Evolutionary conservation across 768 basidiomycete species (phyloP).

Genomic region (Boletus fagicola): DNA sequence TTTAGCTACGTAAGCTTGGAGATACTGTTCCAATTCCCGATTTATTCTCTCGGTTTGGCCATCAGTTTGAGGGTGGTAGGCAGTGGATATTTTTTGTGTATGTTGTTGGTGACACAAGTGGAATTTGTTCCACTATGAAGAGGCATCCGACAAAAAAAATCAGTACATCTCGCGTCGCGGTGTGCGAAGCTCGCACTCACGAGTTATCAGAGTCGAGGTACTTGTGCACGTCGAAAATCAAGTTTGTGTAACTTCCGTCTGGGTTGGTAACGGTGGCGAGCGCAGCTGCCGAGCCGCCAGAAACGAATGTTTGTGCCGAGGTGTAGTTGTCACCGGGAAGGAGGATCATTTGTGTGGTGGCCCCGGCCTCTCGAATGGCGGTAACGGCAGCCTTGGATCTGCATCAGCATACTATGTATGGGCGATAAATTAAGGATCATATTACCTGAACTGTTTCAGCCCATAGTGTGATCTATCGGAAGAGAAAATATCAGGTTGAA

Average conservation of each 20-base stretch:
- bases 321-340: constrained; percentile 10
- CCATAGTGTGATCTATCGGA: constrained; percentile 5
- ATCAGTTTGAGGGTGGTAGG: too few relatives aligned
- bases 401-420: neutral
- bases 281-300: constrained; percentile 9
- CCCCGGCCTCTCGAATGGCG: constrained; percentile 14
- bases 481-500: neutral
- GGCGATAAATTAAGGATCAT: neutral
- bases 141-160: neutral
- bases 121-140: constrained; percentile 1
- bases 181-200: neutral
- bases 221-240: constrained; percentile 15
- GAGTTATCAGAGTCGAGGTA: constrained; percentile 16
- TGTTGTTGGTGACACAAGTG: too few relatives aligned
- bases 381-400: constrained; percentile 11
- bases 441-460: constrained; percentile 11
- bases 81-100: too few relatives aligned
- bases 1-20: too few relatives aligned
- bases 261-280: constrained; percentile 8
- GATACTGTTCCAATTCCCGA: too few relatives aligned
- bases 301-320: constrained; percentile 7
- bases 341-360: constrained; percentile 10
- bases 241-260: constrained; percentile 6
- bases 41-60: too few relatives aligned
- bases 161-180: neutral